These are phyloP conservation scores for Stemphylium lycopersici DNA, from an alignment of 2,329 filamentous ascomycete species.

Conservation along the genomic window DNA sequence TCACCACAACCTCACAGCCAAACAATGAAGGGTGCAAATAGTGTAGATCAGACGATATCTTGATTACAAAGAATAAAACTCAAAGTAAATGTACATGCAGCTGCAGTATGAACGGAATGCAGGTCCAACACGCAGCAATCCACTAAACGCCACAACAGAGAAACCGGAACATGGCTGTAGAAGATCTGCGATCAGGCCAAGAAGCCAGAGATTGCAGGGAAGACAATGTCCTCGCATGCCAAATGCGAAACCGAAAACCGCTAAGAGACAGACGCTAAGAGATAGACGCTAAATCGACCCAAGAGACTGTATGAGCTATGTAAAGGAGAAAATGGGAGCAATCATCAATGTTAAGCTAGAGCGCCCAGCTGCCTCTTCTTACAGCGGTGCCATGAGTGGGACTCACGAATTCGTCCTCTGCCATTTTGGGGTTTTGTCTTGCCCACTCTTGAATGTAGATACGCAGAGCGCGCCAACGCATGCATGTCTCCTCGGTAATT, in stretches of 20 bases:
- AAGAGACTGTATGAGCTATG: too few species aligned
- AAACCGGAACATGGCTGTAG: slow-evolving; percentile 4
- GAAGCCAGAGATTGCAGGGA: background rate
- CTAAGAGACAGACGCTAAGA: slow-evolving; percentile 24
- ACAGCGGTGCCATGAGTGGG: slow-evolving; percentile 51
- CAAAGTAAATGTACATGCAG: background rate
- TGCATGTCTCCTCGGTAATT: slow-evolving; percentile 60
- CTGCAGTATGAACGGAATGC: slow-evolving; percentile 3
- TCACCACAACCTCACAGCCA: too few species aligned
- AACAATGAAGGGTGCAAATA: background rate
- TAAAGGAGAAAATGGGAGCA: slow-evolving; percentile 5
- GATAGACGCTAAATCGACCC: background rate
- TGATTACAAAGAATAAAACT: slow-evolving; percentile 9
- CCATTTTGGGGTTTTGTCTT: slow-evolving; percentile 77
- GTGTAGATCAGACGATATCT: background rate
- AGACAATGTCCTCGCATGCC: background rate
- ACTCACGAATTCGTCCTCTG: slow-evolving; percentile 33
- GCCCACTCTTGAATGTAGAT: slow-evolving; percentile 90
- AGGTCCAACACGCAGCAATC: background rate
- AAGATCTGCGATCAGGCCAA: slow-evolving; percentile 1
- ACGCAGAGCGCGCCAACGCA: slow-evolving; percentile 83
- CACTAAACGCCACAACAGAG: background rate
- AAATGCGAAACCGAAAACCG: slow-evolving; percentile 14
- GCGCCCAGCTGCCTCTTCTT: slow-evolving; percentile 57
- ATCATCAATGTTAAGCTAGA: slow-evolving; percentile 20